Base-by-base conservation (phyloP, 768 basidiomycete species). In the Tricholoma sp. region DNA sequence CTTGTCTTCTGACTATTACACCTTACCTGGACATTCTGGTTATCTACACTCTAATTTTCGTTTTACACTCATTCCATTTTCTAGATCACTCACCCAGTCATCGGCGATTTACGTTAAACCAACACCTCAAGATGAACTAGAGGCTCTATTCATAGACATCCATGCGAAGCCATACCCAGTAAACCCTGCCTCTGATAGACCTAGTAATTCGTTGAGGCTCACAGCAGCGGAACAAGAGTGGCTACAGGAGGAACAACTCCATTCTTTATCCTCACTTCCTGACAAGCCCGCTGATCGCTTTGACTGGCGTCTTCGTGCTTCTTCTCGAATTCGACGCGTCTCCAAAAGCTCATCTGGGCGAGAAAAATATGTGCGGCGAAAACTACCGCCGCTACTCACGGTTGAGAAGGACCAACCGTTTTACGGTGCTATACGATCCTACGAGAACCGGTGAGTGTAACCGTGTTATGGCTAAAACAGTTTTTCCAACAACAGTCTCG, bases 221-320 rank as follows among this genome's bases (percentile, higher is more conserved):
- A 63, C 57, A 6, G 72, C 70, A 12, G 72, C 74, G 9, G 74
- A 76, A 55, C 62, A 61, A 49, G 71, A 71, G 57, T 76, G 73
- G 74, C 60, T 76, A n/a, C 75, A 76, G 57, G 69, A 68, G 8
- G 63, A 66, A 52, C 50, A 59, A 39, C 12, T 50, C 32, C 20
- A 61, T 13, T 17, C 52, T 8, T 17, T 54, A 29, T 33, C 57
- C 0, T 51, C 48, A 50, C 20, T 57, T 15, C 47, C 52, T n/a
- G 50, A 44, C 20, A 36, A 45, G 36, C 67, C 62, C 4, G 55
- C 59, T 28, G 63, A 65, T 20, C 74, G 86, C 6, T 86, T 83
- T 65, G 81, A 88, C 62, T 89, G 88, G 87, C 75, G 84, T 41
- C 62, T 74, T 37, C 75, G 83, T 17, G 79, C 85, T 7, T 57